Percentiles rank a stretch among this genome's conserved stretches.
phyloP scores from a whole-genome alignment of 1,139 yeast genomes.

The Blastobotrys proliferans region DNA sequence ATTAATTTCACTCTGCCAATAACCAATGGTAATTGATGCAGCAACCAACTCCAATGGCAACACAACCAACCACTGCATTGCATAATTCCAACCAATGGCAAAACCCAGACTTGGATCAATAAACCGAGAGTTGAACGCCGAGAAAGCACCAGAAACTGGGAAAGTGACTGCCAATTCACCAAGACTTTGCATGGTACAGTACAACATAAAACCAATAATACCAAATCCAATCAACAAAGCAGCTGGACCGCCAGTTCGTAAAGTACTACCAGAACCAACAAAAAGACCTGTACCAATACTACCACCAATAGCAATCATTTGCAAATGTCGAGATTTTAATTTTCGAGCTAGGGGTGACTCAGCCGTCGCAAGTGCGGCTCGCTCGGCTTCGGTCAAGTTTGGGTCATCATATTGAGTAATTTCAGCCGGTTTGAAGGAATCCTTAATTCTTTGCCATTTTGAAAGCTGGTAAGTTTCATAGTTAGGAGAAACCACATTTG shows the following conservation, averaged over 20 bases:
- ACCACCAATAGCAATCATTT: constrained; percentile 71
- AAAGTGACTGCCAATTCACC: constrained; percentile 73
- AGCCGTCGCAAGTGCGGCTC: constrained; percentile 19
- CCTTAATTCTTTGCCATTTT: constrained; percentile 25
- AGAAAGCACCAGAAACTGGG: constrained; percentile 71
- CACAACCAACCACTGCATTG: constrained; percentile 73
- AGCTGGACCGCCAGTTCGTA: constrained; percentile 70
- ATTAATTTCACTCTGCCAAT: constrained; percentile 57
- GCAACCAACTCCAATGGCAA: constrained; percentile 78
- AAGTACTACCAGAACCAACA: constrained; percentile 65
- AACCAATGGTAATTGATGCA: constrained; percentile 66
- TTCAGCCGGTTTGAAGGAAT: constrained; percentile 36
- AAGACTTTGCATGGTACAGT: constrained; percentile 66
- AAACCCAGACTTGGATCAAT: constrained; percentile 77
- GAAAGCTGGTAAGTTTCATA: constrained; percentile 3
- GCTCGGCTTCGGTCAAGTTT: constrained; percentile 20
- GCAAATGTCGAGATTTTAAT: constrained; percentile 45
- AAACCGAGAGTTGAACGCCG: constrained; percentile 59
- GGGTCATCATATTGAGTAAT: constrained; percentile 21
- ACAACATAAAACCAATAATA: constrained; percentile 62
- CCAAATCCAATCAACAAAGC: constrained; percentile 61
- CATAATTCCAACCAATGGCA: constrained; percentile 75
- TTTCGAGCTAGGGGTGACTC: constrained; percentile 36
- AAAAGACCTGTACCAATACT: constrained; percentile 70
- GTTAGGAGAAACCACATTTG: not conserved